phyloP scores from a whole-genome alignment of 768 basidiomycete genomes.

The Russula sp. region DNA sequence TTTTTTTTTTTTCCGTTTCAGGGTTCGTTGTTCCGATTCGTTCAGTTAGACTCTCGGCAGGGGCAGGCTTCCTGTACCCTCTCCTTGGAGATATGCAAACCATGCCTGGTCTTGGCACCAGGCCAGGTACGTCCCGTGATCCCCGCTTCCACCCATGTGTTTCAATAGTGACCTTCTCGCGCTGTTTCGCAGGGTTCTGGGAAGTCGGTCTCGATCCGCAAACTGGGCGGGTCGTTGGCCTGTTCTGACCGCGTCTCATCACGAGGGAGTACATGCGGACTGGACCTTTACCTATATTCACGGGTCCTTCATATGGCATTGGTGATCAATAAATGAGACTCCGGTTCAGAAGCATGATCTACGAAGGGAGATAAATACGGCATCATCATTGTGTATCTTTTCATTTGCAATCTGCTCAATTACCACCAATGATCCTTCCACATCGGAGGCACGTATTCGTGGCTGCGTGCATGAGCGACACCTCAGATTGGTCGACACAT shows the following conservation, averaged over 20 bases:
- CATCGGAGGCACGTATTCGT: constrained; percentile 41
- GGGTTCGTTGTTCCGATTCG: constrained; percentile 94
- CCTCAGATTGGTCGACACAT: constrained; percentile 35
- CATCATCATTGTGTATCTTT: constrained; percentile 10
- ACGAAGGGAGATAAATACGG: constrained; percentile 24
- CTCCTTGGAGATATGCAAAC: constrained; percentile 97
- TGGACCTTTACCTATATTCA: constrained; percentile 34
- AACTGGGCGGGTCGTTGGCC: constrained; percentile 77
- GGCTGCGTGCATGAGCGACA: constrained; percentile 14
- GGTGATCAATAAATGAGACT: not conserved
- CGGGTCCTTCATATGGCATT: not conserved
- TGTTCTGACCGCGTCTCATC: constrained; percentile 56
- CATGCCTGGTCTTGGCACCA: constrained; percentile 93
- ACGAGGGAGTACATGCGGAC: too few species aligned
- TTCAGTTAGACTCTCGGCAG: constrained; percentile 82
- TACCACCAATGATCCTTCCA: constrained; percentile 28
- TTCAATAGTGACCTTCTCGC: constrained; percentile 20
- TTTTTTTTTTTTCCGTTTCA: constrained; percentile 32
- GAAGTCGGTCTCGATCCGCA: constrained; percentile 80
- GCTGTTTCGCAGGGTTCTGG: constrained; percentile 69
- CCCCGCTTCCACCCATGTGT: not conserved
- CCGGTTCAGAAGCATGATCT: not conserved
- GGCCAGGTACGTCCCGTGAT: constrained; percentile 57
- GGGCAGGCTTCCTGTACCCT: constrained; percentile 95
- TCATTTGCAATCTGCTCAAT: not conserved